Evolutionary conservation across 306 rosid genomes (phyloP).

Genomic region (Cicer bijugum): DNA sequence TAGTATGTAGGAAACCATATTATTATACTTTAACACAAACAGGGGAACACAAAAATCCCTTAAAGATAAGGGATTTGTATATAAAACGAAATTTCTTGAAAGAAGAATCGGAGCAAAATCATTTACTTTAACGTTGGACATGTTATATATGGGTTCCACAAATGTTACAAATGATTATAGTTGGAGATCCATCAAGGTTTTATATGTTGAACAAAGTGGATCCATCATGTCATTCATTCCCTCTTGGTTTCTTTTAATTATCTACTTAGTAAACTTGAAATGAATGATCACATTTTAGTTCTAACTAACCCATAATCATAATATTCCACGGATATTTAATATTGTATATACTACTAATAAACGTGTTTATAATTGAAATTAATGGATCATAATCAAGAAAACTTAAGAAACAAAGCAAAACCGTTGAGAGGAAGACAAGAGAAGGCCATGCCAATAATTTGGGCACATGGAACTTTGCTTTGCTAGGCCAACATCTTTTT

Average conservation of each 20-base stretch:
- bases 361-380: background rate
- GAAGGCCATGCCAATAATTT: constrained; percentile 71
- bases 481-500: constrained; percentile 40
- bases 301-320: background rate
- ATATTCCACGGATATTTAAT: background rate
- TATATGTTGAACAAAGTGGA: constrained; percentile 34
- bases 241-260: constrained; percentile 24
- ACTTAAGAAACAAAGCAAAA: background rate
- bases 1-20: background rate
- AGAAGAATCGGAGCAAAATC: constrained; percentile 37
- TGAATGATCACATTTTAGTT: constrained; percentile 27
- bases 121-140: constrained; percentile 39
- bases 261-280: constrained; percentile 23
- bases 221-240: constrained; percentile 42
- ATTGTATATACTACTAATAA: constrained; percentile 30
- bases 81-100: constrained; percentile 33
- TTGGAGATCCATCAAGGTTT: constrained; percentile 46
- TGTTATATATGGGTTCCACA: constrained; percentile 51
- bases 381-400: constrained; percentile 36
- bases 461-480: constrained; percentile 59
- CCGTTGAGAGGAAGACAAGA: constrained; percentile 48
- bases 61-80: constrained; percentile 24
- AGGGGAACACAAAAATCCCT: constrained; percentile 44
- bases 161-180: constrained; percentile 33
- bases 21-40: constrained; percentile 27